A percentile compares a stretch with the other conserved stretches of the same genome.
Conservation (phyloP, 2,329 filamentous ascomycete genomes). For the Hypoxylon sp. region DNA sequence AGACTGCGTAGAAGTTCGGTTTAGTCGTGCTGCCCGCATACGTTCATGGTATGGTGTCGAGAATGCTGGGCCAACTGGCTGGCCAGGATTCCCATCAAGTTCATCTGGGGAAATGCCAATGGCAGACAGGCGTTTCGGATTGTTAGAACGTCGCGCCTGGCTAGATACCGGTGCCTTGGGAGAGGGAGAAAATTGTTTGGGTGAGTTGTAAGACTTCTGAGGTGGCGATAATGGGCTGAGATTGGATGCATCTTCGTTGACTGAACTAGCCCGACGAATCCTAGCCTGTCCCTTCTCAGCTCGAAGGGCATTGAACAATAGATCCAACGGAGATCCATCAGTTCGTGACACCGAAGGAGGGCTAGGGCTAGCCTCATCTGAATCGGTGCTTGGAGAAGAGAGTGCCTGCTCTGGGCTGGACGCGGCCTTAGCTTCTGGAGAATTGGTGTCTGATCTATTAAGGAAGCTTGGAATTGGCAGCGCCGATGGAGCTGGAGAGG, state of each 20-base stretch:
- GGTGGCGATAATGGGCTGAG: constrained; percentile 68
- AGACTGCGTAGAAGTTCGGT: constrained; percentile 44
- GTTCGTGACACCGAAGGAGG: constrained; percentile 53
- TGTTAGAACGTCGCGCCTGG: constrained; percentile 51
- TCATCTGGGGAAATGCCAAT: constrained; percentile 77
- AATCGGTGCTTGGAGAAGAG: constrained; percentile 68
- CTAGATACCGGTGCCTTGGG: constrained; percentile 55
- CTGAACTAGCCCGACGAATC: constrained; percentile 67
- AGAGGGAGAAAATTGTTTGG: constrained; percentile 54
- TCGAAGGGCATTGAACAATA: constrained; percentile 90
- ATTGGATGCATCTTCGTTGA: constrained; percentile 59
- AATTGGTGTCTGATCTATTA: constrained; percentile 80
- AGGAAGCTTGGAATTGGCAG: constrained; percentile 91
- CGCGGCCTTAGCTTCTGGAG: constrained; percentile 64
- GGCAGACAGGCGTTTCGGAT: constrained; percentile 60
- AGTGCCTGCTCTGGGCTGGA: constrained; percentile 61
- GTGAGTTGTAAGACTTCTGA: constrained; percentile 53
- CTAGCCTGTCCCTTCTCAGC: constrained; percentile 82
- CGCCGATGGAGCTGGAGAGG: constrained; percentile 90
- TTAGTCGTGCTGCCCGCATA: constrained; percentile 68
- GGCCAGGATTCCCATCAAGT: constrained; percentile 71
- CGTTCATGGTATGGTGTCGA: constrained; percentile 76
- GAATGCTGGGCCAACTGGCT: constrained; percentile 75
- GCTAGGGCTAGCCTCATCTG: constrained; percentile 64
- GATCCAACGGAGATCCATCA: constrained; percentile 84